phyloP scores from a whole-genome alignment of 768 basidiomycete genomes.

The Nevesoporus exiguus region DNA sequence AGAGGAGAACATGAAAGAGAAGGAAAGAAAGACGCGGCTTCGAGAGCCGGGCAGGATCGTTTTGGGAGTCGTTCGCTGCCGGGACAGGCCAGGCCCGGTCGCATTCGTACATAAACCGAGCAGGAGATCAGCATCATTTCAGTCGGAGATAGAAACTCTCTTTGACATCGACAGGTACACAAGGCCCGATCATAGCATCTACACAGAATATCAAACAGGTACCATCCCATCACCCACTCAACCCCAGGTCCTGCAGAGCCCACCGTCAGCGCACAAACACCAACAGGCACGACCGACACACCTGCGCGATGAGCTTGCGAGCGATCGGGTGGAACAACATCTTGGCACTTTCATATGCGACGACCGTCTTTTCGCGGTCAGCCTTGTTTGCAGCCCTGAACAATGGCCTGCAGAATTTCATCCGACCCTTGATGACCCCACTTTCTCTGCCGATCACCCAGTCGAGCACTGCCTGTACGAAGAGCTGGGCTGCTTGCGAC shows the following conservation, averaged over 20 bases:
- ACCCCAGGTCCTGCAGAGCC: constrained; percentile 24
- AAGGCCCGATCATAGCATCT: too few species aligned
- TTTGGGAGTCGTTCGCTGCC: constrained; percentile 6
- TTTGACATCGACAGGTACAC: too few species aligned
- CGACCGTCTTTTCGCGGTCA: constrained; percentile 33
- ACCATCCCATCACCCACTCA: background rate
- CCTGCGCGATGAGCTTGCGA: constrained; percentile 47
- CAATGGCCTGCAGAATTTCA: constrained; percentile 54
- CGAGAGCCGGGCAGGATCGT: background rate
- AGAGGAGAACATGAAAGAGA: background rate
- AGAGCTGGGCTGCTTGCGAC: constrained; percentile 31
- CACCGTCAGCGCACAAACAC: background rate
- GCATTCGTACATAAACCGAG: too few species aligned
- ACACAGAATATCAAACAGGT: too few species aligned
- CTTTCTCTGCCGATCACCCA: constrained; percentile 45
- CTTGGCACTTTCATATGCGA: constrained; percentile 34
- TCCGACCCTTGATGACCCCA: constrained; percentile 46
- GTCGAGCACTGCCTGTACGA: constrained; percentile 36
- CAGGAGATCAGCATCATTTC: too few species aligned
- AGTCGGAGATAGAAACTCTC: too few species aligned
- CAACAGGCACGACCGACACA: constrained; percentile 12
- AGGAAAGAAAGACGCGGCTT: background rate
- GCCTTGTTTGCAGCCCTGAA: constrained; percentile 41
- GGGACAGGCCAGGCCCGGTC: too few species aligned
- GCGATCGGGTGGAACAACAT: constrained; percentile 50